phyloP scores from a whole-genome alignment of 139 green algal genomes.

The Chlamydomonas eustigma region DNA sequence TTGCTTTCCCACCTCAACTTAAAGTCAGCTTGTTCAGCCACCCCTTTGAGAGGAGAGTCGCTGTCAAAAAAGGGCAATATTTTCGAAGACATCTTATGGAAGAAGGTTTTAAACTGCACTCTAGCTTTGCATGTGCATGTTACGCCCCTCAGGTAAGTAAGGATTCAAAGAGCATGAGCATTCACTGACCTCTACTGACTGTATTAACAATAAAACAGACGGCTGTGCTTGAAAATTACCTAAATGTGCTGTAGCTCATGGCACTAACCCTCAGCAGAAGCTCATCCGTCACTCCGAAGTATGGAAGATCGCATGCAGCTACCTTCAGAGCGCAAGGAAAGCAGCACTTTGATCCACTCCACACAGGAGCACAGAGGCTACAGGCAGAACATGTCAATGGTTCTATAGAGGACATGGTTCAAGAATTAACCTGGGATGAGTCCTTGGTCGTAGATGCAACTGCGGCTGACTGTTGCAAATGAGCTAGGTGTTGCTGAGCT shows the following conservation, averaged over 20 bases:
- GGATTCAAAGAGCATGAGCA: not conserved
- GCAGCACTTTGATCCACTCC: too few relatives aligned
- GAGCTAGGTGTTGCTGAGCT: not conserved
- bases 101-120: not conserved
- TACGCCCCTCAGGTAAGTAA: not conserved
- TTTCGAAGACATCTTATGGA: not conserved
- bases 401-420: too few relatives aligned
- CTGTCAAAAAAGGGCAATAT: not conserved
- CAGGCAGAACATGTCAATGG: too few relatives aligned
- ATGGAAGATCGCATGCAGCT: not conserved
- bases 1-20: too few relatives aligned
- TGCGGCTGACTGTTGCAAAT: not conserved
- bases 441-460: too few relatives aligned
- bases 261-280: slow-evolving; percentile 49
- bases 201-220: not conserved
- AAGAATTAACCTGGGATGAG: too few relatives aligned
- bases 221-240: not conserved
- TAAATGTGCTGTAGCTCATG: slow-evolving; percentile 59
- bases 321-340: not conserved
- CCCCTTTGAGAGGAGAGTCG: not conserved
- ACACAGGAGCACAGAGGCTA: too few relatives aligned
- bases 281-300: slow-evolving; percentile 13
- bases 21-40: too few relatives aligned
- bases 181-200: not conserved
- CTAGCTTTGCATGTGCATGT: not conserved